These are phyloP conservation scores for Cubamyces sp. DNA, from an alignment of 768 basidiomycete genomes.

Conservation along the genomic window DNA sequence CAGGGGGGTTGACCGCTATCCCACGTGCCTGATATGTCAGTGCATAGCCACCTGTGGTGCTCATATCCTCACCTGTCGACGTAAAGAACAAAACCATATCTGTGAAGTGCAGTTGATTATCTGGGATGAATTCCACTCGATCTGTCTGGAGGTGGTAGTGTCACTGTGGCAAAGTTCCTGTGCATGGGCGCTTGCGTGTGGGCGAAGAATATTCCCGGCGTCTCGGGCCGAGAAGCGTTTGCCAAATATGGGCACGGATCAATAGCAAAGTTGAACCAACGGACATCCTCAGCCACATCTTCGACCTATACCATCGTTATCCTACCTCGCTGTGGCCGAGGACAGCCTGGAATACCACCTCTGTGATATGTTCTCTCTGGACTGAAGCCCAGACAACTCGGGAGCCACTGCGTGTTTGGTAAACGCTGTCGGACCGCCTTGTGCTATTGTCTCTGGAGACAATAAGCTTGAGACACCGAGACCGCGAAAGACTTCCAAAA, in stretches of 20 bases:
- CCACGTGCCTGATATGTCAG: not conserved
- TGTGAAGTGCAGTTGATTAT: not conserved
- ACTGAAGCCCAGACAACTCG: not conserved
- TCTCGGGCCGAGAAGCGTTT: slow-evolving; percentile 10
- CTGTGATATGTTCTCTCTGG: not conserved
- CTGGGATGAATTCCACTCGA: not conserved
- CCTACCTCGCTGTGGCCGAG: not conserved
- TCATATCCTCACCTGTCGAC: slow-evolving; percentile 44
- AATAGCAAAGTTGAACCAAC: not conserved
- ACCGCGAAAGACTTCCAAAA: no score
- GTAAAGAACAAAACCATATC: slow-evolving; percentile 63
- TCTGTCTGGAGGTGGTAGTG: not conserved
- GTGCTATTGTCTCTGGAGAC: slow-evolving; percentile 19
- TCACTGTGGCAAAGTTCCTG: not conserved
- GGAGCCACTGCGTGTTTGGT: slow-evolving; percentile 3
- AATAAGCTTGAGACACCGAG: slow-evolving; percentile 13
- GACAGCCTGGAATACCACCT: not conserved
- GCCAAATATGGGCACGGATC: not conserved
- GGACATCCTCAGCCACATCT: not conserved
- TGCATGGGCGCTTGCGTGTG: not conserved
- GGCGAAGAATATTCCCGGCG: not conserved
- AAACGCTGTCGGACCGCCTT: slow-evolving; percentile 4
- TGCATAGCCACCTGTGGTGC: no score
- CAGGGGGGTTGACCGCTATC: slow-evolving; percentile 64
- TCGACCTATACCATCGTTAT: not conserved